Conservation (phyloP, 768 basidiomycete species). For the Pleurotus pulmonarius region DNA sequence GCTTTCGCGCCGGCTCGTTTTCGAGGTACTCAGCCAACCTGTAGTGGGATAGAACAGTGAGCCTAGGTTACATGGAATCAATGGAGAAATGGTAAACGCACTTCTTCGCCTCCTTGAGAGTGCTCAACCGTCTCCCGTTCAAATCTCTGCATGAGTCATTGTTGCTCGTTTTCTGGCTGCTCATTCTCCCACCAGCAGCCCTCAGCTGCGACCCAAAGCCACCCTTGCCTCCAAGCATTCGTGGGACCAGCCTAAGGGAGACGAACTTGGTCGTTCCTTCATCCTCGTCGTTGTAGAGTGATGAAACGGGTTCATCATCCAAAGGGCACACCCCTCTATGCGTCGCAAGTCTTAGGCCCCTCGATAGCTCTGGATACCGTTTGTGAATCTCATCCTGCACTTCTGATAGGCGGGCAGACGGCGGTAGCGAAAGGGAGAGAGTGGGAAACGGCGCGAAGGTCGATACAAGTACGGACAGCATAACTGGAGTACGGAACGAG, state of each 20-base stretch:
- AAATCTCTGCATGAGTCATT: slow-evolving; percentile 95
- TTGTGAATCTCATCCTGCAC: slow-evolving; percentile 40
- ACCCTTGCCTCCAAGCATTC: slow-evolving; percentile 88
- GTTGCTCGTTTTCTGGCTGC: slow-evolving; percentile 90
- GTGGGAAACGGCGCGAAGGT: slow-evolving; percentile 61
- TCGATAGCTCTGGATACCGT: slow-evolving; percentile 46
- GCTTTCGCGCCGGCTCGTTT: slow-evolving; percentile 74
- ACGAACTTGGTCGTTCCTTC: slow-evolving; percentile 36
- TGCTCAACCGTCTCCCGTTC: slow-evolving; percentile 84
- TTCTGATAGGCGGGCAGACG: slow-evolving; percentile 33
- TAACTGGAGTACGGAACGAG: not conserved
- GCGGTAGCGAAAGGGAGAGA: slow-evolving; percentile 41
- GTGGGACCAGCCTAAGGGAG: slow-evolving; percentile 69
- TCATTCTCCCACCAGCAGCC: slow-evolving; percentile 97
- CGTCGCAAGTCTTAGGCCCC: slow-evolving; percentile 31
- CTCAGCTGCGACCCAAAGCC: slow-evolving; percentile 96
- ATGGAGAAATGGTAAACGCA: slow-evolving; percentile 28
- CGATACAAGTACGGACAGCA: slow-evolving; percentile 44
- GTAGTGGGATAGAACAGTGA: not conserved
- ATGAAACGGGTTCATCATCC: slow-evolving; percentile 26
- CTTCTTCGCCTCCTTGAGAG: slow-evolving; percentile 96
- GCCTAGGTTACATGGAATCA: not conserved
- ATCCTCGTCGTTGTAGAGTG: slow-evolving; percentile 21
- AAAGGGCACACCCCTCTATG: slow-evolving; percentile 36
- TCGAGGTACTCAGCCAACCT: slow-evolving; percentile 88